Base-by-base conservation (phyloP, 169 alveolate species). In the Toxoplasma gondii region DNA sequence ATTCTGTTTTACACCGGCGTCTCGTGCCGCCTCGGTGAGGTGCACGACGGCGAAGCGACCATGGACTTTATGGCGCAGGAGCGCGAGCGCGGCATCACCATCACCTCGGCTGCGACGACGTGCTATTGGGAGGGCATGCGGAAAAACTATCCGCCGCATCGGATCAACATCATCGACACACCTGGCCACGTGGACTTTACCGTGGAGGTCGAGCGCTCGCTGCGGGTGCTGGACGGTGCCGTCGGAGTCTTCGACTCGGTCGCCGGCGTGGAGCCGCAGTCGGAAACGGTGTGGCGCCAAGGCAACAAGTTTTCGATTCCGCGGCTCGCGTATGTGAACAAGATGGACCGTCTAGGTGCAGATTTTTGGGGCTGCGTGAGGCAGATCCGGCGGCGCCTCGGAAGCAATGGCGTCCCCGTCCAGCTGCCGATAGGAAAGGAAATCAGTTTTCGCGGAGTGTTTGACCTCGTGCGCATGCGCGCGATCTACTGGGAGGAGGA, bases 111-210 rank as follows among this genome's bases (percentile, higher is more conserved):
- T 0, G 99, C 99, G 31, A 99, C 99, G 38, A 97, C 99, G 19
- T 98, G 99, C 93, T 98, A 96, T 88, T 99, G 99, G 99, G 95
- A 95, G 43, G 98, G 98, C 29, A 94, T 96, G 93, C 91, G 54
- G 0, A 31, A 1, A 27, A 36, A 29, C 83, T 36, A 1, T 88
- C 54, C 16, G 82, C 88, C 94, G 0, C 98, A 96, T 93, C 96
- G 99, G 91, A 96, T 98, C 94, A 99, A 99, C 96, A 96, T 99
- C 31, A 98, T 99, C n/a, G 99, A 99, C 94, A 99, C 99, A 4
- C 99, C 99, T 36, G 99, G 99, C 0, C 99, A 98, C 95, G 99
- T 98, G 38, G 99, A 99, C 95, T 98, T 98, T 96, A 98, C 99
- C 39, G 99, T 98, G 0, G 45, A 91, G 67, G 98, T 98, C 38